Percentiles rank a stretch among this genome's conserved stretches.
phyloP scores from a whole-genome alignment of 805 yeast genomes.

The Candida easanensis region DNA sequence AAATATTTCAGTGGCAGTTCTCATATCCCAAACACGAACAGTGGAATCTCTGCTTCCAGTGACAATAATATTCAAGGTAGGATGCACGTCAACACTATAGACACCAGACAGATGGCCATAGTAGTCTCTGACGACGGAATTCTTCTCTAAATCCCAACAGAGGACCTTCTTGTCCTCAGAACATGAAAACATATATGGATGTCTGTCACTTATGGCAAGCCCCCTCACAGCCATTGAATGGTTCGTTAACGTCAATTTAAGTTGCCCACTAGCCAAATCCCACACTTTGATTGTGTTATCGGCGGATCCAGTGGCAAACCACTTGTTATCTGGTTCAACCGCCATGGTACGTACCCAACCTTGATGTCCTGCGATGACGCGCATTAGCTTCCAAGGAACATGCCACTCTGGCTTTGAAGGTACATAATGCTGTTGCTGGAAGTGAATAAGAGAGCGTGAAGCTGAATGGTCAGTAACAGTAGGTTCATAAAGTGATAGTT shows the following conservation, averaged over 20 bases:
- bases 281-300: constrained; percentile 89
- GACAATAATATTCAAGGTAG: constrained; percentile 76
- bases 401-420: constrained; percentile 40
- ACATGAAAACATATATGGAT: constrained; percentile 87
- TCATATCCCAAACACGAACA: constrained; percentile 89
- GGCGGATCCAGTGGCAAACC: constrained; percentile 90
- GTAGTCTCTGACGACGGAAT: constrained; percentile 77
- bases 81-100: constrained; percentile 80
- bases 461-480: constrained; percentile 9
- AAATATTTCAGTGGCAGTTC: constrained; percentile 72
- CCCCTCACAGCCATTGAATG: constrained; percentile 89
- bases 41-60: constrained; percentile 90
- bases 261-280: constrained; percentile 72
- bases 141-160: constrained; percentile 95
- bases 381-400: constrained; percentile 67
- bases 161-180: constrained; percentile 91
- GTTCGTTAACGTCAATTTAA: constrained; percentile 80
- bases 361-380: constrained; percentile 81
- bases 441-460: constrained; percentile 13
- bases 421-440: constrained; percentile 16
- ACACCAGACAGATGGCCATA: constrained; percentile 95
- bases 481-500: constrained; percentile 6
- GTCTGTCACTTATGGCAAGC: constrained; percentile 64
- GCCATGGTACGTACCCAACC: constrained; percentile 90
- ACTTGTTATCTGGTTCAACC: constrained; percentile 82